phyloP scores from a whole-genome alignment of 352 stramenopile species.

The Phytophthora lateralis region DNA sequence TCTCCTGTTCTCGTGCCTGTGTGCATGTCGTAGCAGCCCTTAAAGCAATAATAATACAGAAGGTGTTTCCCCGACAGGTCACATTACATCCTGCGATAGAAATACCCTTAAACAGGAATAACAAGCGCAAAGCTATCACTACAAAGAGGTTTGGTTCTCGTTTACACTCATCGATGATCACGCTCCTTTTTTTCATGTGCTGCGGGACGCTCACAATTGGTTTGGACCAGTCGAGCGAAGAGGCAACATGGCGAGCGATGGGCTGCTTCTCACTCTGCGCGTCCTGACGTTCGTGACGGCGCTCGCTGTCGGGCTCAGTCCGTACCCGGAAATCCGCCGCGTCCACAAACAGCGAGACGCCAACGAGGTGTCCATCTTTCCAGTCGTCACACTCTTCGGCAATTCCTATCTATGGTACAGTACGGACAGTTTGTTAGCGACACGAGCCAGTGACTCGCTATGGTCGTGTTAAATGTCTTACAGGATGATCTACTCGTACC shows the following conservation, averaged over 20 bases:
- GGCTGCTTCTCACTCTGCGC: conserved; percentile 17
- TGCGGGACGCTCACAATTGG: conserved; percentile 9
- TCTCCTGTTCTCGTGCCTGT: conserved; percentile 10
- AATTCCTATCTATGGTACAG: conserved; percentile 30
- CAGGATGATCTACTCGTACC: conserved; percentile 35
- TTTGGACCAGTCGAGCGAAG: conserved; percentile 3
- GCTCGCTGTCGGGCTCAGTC: conserved; percentile 22
- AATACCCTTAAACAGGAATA: too few species aligned
- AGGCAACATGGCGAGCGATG: conserved; percentile 3
- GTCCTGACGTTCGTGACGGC: conserved; percentile 32
- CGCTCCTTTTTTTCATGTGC: conserved; percentile 18
- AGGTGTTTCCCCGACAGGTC: too few species aligned
- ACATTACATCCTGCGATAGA: too few species aligned
- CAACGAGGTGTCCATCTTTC: conserved; percentile 28
- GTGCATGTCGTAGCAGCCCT: conserved; percentile 8
- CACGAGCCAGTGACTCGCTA: neutral
- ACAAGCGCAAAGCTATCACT: too few species aligned
- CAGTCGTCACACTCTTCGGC: conserved; percentile 30
- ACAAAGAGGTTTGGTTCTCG: neutral
- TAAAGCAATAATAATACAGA: too few species aligned
- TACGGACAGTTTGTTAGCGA: neutral
- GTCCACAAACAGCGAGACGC: conserved; percentile 23
- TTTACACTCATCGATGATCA: conserved; percentile 26
- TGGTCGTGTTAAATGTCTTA: conserved; percentile 1
- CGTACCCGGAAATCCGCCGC: conserved; percentile 26